phyloP scores from a whole-genome alignment of 1,284 basidiomycete species.

The Tylopilus orsonianus region DNA sequence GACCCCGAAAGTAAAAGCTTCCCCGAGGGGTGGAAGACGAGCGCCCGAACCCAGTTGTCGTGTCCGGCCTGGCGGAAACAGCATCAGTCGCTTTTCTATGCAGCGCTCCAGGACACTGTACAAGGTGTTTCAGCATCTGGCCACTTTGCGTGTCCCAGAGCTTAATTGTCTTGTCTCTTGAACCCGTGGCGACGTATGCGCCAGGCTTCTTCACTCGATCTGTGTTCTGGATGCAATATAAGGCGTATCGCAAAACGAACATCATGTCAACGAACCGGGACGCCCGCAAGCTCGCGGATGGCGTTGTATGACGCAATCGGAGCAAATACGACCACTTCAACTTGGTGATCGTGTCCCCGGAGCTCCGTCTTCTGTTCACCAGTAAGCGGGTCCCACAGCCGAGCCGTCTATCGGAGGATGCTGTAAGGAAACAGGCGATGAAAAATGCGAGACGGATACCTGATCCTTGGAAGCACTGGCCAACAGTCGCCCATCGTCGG shows the following conservation, averaged over 20 bases:
- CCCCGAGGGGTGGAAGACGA: conserved; percentile 84
- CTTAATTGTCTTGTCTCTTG: conserved; percentile 85
- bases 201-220: conserved; percentile 47
- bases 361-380: conserved; percentile 83
- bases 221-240: conserved; percentile 38
- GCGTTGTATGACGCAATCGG: conserved; percentile 73
- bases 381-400: conserved; percentile 76
- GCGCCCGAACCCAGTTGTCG: conserved; percentile 82
- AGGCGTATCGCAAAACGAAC: conserved; percentile 5
- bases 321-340: conserved; percentile 83
- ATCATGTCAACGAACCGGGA: conserved; percentile 47
- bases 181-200: conserved; percentile 76
- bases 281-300: conserved; percentile 75
- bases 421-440: conserved; percentile 5
- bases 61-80: conserved; percentile 57
- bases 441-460: conserved; percentile 40
- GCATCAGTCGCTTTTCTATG: conserved; percentile 12
- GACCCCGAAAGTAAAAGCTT: conserved; percentile 86
- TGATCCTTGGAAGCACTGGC: conserved; percentile 86
- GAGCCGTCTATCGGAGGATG: conserved; percentile 59
- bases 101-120: conserved; percentile 28
- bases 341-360: conserved; percentile 85
- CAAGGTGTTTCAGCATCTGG: conserved; percentile 66
- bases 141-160: conserved; percentile 84
- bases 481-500: conserved; percentile 73